phyloP scores from a whole-genome alignment of 768 basidiomycete species.

The Pleurotus ostreatus region DNA sequence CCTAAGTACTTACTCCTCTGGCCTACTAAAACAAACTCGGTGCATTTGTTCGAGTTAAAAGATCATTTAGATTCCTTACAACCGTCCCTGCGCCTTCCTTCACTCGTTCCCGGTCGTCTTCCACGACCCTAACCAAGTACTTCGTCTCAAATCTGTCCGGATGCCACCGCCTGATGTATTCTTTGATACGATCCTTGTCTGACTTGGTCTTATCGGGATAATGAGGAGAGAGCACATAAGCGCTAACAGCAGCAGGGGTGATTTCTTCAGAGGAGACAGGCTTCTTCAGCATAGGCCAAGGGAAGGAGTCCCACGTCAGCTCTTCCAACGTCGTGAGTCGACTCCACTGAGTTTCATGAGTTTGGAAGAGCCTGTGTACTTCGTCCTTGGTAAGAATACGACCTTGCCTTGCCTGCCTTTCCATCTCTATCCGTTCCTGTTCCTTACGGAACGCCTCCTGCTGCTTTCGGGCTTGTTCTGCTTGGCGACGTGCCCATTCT shows the following conservation, averaged over 20 bases:
- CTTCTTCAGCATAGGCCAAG: constrained; percentile 67
- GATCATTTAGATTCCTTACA: constrained; percentile 65
- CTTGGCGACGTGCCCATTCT: constrained; percentile 62
- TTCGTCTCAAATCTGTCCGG: constrained; percentile 80
- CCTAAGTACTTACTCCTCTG: constrained; percentile 5
- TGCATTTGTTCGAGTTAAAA: constrained; percentile 51
- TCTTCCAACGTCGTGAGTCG: constrained; percentile 35
- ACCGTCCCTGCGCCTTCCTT: constrained; percentile 72
- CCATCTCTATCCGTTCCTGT: constrained; percentile 60
- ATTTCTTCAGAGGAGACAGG: constrained; percentile 60
- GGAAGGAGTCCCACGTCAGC: constrained; percentile 64
- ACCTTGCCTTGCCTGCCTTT: constrained; percentile 47
- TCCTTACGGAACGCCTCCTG: constrained; percentile 67
- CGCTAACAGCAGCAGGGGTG: constrained; percentile 47
- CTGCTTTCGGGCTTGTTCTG: constrained; percentile 58
- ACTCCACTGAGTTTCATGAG: constrained; percentile 62
- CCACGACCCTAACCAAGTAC: constrained; percentile 57
- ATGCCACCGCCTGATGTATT: constrained; percentile 74
- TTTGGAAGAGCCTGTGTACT: constrained; percentile 48
- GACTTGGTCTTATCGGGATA: constrained; percentile 52
- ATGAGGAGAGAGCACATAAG: constrained; percentile 58
- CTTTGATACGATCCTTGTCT: constrained; percentile 70
- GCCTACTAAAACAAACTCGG: constrained; percentile 30
- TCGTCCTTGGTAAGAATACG: constrained; percentile 55
- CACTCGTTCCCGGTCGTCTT: constrained; percentile 62